phyloP scores from a whole-genome alignment of 805 yeast genomes.

The Nakazawaea anatomiae region DNA sequence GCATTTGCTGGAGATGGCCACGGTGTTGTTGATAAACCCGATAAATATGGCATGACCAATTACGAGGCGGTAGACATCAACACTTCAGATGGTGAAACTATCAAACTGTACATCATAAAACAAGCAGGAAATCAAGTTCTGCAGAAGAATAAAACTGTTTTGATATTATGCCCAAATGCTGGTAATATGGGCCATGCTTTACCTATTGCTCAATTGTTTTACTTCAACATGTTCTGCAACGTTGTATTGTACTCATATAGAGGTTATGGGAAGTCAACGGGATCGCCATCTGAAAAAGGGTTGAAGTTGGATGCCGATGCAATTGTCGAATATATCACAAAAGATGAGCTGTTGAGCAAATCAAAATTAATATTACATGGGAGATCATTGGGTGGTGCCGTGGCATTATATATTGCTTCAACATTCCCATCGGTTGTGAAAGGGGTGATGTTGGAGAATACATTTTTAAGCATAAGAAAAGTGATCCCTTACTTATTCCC shows the following conservation, averaged over 20 bases:
- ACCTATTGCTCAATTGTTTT: constrained; percentile 72
- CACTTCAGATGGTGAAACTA: constrained; percentile 64
- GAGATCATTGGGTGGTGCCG: constrained; percentile 93
- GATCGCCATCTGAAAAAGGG: constrained; percentile 71
- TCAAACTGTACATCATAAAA: constrained; percentile 59
- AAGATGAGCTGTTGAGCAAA: constrained; percentile 45
- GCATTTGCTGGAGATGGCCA: constrained; percentile 71
- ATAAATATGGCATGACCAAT: constrained; percentile 49
- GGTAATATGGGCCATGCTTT: constrained; percentile 92
- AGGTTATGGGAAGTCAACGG: constrained; percentile 84
- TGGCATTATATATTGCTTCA: constrained; percentile 75
- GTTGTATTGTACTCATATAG: constrained; percentile 84
- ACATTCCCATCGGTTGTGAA: constrained; percentile 42
- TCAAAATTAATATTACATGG: constrained; percentile 71
- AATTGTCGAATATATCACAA: constrained; percentile 50
- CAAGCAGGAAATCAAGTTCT: constrained; percentile 14
- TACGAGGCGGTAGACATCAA: constrained; percentile 54
- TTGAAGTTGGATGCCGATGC: constrained; percentile 78
- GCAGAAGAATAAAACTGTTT: constrained; percentile 61
- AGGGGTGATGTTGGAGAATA: constrained; percentile 79
- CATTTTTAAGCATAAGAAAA: constrained; percentile 71
- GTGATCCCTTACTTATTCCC: constrained; percentile 75
- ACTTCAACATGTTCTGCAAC: constrained; percentile 57
- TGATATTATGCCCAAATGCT: constrained; percentile 86
- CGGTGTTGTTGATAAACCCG: constrained; percentile 74